A percentile compares a stretch with the other conserved stretches of the same genome.
These are phyloP conservation scores for Chlamydomonas incerta DNA, from an alignment of 139 green algal genomes.

Conservation along the genomic window DNA sequence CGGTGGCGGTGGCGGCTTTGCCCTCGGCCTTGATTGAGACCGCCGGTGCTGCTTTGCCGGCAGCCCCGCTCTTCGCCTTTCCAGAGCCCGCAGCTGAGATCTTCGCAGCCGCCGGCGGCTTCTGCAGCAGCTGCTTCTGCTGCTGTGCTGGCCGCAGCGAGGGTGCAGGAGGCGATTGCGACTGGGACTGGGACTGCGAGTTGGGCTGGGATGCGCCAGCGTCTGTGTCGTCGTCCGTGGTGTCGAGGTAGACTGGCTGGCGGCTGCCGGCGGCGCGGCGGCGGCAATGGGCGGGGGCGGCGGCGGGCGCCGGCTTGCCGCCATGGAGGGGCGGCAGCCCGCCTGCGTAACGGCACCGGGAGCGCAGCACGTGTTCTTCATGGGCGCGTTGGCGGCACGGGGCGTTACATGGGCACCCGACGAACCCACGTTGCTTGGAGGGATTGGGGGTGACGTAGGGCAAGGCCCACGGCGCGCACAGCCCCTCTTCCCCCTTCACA, in stretches of 20 bases:
- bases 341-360: background rate
- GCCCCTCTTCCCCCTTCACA: no score
- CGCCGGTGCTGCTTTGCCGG: background rate
- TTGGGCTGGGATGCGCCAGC: background rate
- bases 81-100: no score
- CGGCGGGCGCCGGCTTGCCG: background rate
- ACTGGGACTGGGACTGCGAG: background rate
- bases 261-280: conserved; percentile 17
- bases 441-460: no score
- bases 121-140: background rate
- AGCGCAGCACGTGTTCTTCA: no score
- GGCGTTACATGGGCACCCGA: no score
- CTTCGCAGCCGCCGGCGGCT: background rate
- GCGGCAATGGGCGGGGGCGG: background rate
- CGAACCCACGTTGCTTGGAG: no score
- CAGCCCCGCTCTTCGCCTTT: no score
- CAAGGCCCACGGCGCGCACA: no score
- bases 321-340: conserved; percentile 28
- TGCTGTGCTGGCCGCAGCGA: background rate
- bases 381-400: no score
- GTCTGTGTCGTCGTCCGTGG: background rate
- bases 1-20: background rate
- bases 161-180: background rate
- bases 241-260: conserved; percentile 6
- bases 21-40: background rate